Evolutionary conservation across 495 filamentous ascomycete genomes (phyloP).

Genomic region (Podospora pseudoanserina): DNA sequence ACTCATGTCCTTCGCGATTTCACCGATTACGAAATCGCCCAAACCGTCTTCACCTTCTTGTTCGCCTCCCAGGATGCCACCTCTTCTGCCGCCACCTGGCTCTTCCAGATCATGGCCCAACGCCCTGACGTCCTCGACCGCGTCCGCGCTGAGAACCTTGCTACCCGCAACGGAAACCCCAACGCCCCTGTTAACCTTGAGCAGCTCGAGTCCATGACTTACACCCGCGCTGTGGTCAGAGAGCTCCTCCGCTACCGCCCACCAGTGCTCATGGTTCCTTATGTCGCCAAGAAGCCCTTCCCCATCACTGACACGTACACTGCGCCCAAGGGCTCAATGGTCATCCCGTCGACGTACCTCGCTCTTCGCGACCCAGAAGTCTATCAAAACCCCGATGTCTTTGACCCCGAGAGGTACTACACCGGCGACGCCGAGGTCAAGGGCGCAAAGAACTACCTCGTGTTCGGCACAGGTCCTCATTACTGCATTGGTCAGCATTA

Average conservation of each 20-base stretch:
- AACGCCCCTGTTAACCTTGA: constrained; percentile 71
- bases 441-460: constrained; percentile 93
- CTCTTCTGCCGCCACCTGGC: constrained; percentile 85
- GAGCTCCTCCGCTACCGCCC: constrained; percentile 94
- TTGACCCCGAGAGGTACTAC: constrained; percentile 90
- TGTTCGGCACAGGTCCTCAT: constrained; percentile 94
- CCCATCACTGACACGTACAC: constrained; percentile 86
- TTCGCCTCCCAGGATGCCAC: constrained; percentile 98
- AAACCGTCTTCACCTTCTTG: constrained; percentile 95
- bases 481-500: constrained; percentile 96
- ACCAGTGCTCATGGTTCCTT: constrained; percentile 97
- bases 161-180: constrained; percentile 71
- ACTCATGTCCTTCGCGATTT: constrained; percentile 78
- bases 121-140: constrained; percentile 86
- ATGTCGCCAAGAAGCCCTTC: constrained; percentile 92
- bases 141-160: constrained; percentile 87
- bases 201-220: constrained; percentile 79
- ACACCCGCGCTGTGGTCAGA: constrained; percentile 89
- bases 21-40: constrained; percentile 86
- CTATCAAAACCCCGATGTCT: constrained; percentile 83
- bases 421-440: constrained; percentile 79
- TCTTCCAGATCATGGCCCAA: constrained; percentile 93
- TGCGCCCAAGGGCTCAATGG: constrained; percentile 88
- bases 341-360: constrained; percentile 86
- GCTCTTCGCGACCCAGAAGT: constrained; percentile 91